Percentiles rank a stretch among this genome's conserved stretches.
Conservation (phyloP, 148 eudicot genomes). For the Fagopyrum homotropicum region DNA sequence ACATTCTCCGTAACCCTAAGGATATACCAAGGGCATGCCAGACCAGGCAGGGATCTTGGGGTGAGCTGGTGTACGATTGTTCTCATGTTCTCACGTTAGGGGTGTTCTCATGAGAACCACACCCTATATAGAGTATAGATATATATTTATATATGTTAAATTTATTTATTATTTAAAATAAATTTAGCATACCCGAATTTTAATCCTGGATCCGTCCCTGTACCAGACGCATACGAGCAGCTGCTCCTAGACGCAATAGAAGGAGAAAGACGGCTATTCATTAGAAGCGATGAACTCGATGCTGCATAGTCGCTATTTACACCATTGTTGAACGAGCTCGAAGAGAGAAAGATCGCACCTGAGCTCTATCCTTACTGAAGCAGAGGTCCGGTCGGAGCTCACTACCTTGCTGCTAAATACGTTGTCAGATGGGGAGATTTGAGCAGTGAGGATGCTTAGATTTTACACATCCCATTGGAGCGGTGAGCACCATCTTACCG, state of each 20-base stretch:
- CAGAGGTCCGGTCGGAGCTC: slow-evolving; percentile 76
- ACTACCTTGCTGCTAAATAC: slow-evolving; percentile 76
- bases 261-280: slow-evolving; percentile 80
- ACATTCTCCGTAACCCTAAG: no score
- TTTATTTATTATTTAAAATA: no score
- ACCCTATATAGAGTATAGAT: no score
- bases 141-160: no score
- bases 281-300: slow-evolving; percentile 86
- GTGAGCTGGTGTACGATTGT: no score
- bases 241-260: slow-evolving; percentile 75
- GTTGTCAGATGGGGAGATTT: slow-evolving; percentile 86
- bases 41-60: no score
- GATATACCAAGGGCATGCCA: no score
- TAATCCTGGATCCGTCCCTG: no score
- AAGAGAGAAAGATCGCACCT: slow-evolving; percentile 55
- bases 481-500: no score
- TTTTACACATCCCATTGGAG: neutral
- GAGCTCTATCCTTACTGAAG: slow-evolving; percentile 78
- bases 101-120: no score
- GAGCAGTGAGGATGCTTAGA: slow-evolving; percentile 37
- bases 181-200: no score
- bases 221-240: slow-evolving; percentile 86
- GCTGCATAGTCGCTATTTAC: slow-evolving; percentile 88
- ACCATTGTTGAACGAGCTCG: slow-evolving; percentile 65
- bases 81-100: no score